phyloP scores from a whole-genome alignment of 2,329 filamentous ascomycete genomes.

The Colletotrichum sp. region DNA sequence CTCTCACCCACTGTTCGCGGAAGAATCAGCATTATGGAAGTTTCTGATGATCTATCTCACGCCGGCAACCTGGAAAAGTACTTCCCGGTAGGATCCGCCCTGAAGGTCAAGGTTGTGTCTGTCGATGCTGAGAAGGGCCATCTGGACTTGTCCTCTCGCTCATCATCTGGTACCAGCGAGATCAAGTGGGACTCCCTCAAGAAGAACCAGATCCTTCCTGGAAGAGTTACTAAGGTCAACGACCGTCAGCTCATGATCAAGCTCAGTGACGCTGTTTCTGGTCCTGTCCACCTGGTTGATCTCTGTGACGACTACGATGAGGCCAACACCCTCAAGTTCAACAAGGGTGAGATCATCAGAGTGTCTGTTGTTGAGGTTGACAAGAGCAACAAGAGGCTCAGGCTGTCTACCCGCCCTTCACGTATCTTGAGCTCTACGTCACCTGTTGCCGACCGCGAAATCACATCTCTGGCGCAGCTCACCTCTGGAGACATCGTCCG shows the following conservation, averaged over 20 bases:
- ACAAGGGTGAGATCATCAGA: slow-evolving; percentile 85
- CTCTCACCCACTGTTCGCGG: slow-evolving; percentile 88
- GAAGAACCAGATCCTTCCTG: slow-evolving; percentile 81
- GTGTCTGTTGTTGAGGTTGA: slow-evolving; percentile 87
- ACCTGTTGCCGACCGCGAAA: slow-evolving; percentile 80
- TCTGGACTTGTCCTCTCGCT: slow-evolving; percentile 82
- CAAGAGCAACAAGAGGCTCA: slow-evolving; percentile 80
- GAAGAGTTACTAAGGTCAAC: slow-evolving; percentile 82
- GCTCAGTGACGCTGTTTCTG: slow-evolving; percentile 80
- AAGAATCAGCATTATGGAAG: slow-evolving; percentile 80
- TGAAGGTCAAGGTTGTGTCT: slow-evolving; percentile 78
- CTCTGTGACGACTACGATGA: slow-evolving; percentile 86
- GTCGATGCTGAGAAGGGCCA: slow-evolving; percentile 76
- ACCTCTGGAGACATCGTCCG: slow-evolving; percentile 80
- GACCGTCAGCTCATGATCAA: slow-evolving; percentile 87
- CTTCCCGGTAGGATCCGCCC: slow-evolving; percentile 89
- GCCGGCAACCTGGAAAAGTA: slow-evolving; percentile 77
- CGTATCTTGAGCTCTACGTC: slow-evolving; percentile 87
- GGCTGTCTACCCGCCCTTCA: slow-evolving; percentile 83
- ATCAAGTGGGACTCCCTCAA: slow-evolving; percentile 76
- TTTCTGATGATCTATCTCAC: slow-evolving; percentile 84
- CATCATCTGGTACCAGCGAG: slow-evolving; percentile 59
- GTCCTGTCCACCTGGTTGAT: slow-evolving; percentile 82
- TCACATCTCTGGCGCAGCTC: slow-evolving; percentile 73
- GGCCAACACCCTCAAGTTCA: slow-evolving; percentile 75